Percentiles rank a stretch among this genome's conserved stretches.
phyloP scores from a whole-genome alignment of 305 asterid genomes.

The Fraxinus baroniana region DNA sequence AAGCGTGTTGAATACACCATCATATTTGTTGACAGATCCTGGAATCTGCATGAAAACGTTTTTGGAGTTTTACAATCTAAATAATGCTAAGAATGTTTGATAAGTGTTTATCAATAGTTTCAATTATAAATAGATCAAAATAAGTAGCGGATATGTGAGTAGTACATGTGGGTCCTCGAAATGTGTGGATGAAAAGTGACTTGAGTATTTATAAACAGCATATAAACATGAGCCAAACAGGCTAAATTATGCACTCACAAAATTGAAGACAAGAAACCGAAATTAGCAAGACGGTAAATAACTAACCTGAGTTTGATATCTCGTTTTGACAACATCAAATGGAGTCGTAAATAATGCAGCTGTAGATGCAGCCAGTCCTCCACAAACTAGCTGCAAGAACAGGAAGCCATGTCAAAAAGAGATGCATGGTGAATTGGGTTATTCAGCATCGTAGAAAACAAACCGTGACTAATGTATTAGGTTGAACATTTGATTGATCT shows the following conservation, averaged over 20 bases:
- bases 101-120: neutral
- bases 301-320: slow-evolving; percentile 84
- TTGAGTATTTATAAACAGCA: neutral
- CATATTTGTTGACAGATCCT: neutral
- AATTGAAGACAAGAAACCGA: neutral
- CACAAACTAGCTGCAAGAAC: slow-evolving; percentile 59
- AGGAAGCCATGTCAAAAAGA: neutral
- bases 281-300: slow-evolving; percentile 13
- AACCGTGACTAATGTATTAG: slow-evolving; percentile 41
- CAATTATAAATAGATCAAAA: no score
- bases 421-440: neutral
- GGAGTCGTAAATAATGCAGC: slow-evolving; percentile 96
- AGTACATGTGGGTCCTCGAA: neutral
- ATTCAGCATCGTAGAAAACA: slow-evolving; percentile 24
- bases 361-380: slow-evolving; percentile 91
- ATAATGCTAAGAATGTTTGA: neutral
- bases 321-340: slow-evolving; percentile 93
- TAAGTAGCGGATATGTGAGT: neutral
- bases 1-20: neutral
- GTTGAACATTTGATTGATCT: slow-evolving; percentile 37
- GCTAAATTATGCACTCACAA: neutral
- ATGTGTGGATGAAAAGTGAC: neutral
- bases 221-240: neutral
- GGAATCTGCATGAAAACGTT: neutral
- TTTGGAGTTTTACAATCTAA: slow-evolving; percentile 13